Evolutionary conservation across 2,329 filamentous ascomycete genomes (phyloP).

Genomic region (Clathrospora elynae): DNA sequence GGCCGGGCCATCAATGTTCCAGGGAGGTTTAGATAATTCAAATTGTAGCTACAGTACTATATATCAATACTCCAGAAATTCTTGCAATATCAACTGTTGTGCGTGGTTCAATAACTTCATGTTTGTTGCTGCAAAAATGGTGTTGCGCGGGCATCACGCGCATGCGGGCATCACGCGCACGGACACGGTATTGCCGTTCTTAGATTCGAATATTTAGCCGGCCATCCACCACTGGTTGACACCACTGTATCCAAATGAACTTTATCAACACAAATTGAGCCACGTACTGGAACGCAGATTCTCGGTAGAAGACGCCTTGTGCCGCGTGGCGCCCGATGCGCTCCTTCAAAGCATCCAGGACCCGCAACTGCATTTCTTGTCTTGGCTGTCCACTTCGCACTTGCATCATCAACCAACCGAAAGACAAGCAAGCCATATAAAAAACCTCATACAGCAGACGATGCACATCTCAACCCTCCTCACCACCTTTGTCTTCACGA

Average conservation of each 20-base stretch:
- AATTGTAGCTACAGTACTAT: neutral
- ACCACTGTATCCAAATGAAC: constrained; percentile 11
- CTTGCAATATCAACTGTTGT: neutral
- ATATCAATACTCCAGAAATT: neutral
- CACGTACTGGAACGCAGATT: constrained; percentile 11
- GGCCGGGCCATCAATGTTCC: neutral
- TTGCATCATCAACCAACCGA: neutral
- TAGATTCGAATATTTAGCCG: constrained; percentile 23
- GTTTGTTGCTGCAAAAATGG: too few relatives aligned
- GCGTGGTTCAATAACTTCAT: too few relatives aligned
- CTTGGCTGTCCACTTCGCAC: constrained; percentile 4
- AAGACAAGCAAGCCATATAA: too few relatives aligned
- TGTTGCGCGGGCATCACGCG: too few relatives aligned
- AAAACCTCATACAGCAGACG: neutral
- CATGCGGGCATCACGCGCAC: too few relatives aligned
- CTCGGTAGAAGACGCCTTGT: constrained; percentile 2
- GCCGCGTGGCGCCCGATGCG: constrained; percentile 11
- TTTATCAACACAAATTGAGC: constrained; percentile 20
- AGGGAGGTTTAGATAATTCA: neutral
- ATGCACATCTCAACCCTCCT: constrained; percentile 28
- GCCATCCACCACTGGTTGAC: constrained; percentile 6
- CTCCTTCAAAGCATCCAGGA: neutral
- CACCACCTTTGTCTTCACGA: constrained; percentile 20
- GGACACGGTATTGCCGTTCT: too few relatives aligned
- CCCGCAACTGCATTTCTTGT: too few relatives aligned